Evolutionary conservation across 2,329 filamentous ascomycete species (phyloP), one percentile per base, ranked within the genome.

Genomic region (Xylariales sp.): DNA sequence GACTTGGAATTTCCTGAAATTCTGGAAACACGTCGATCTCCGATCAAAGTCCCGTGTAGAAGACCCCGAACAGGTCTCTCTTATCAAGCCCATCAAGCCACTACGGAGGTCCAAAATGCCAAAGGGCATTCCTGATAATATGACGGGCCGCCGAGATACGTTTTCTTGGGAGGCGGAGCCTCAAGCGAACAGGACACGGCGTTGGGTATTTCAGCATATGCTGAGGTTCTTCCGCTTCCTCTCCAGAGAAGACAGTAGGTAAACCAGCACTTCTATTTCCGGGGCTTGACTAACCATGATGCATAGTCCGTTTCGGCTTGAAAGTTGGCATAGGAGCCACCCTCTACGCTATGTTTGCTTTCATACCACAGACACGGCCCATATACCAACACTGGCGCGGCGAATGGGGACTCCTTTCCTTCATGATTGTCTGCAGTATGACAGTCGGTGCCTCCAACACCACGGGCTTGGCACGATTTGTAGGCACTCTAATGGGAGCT

Each of bases 351-450:
- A 79, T 93, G 61, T 86, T 94, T 51, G 84, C 93, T 2, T 98
- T 95, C 56, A 76, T 96, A 24, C 77, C 82, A 1, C 68, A 75
- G 7, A 95, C 89, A 3, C 74, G 89, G 39, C 86, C 86, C 0
- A 74, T 85, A 15, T 98, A 96, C 60, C 75, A 81, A 39, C 84
- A 84, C 54, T 97, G 90, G 88, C 76, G 91, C 59, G 91, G 91
- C 21, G 93, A 98, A 71, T 98, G 93, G 93, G 93, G 93, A 16
- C 73, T 98, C 2, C 64, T 98, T 42, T 95, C 89, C 0, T 97
- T 95, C 69, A 97, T 97, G 91, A 82, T 97, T 57, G 93, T 98
- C 18, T 95, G 90, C 59, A 89, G 87, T 27, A 97, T 96, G 89
- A 98, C 91, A 0, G 91, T 96, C 16, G 93, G 93, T 20, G 89